Evolutionary conservation across 139 green algal genomes (phyloP).

Genomic region (Gonium pectorale): DNA sequence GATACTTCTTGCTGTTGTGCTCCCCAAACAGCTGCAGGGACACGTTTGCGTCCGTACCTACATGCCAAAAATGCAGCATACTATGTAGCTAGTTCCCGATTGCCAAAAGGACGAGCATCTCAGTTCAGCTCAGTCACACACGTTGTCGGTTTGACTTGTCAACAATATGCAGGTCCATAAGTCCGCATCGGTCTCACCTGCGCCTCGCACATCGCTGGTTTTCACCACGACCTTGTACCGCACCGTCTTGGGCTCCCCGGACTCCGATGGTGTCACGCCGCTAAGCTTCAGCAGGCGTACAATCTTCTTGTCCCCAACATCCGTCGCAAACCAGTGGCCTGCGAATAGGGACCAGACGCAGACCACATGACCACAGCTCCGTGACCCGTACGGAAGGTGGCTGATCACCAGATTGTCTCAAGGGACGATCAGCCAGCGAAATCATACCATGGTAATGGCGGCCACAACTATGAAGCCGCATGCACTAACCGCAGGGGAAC

Average conservation of each 20-base stretch:
- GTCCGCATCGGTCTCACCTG: slow-evolving; percentile 6
- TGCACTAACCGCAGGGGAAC: slow-evolving; percentile 56
- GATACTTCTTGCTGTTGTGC: slow-evolving; percentile 40
- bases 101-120: no score
- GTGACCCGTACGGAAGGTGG: no score
- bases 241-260: slow-evolving; percentile 26
- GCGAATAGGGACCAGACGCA: no score
- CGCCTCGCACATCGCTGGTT: slow-evolving; percentile 55
- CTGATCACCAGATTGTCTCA: no score
- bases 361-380: no score
- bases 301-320: slow-evolving; percentile 54
- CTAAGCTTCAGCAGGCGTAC: slow-evolving; percentile 41
- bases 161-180: no score
- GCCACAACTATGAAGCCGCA: no score
- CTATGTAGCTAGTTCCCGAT: no score
- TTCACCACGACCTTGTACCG: slow-evolving; percentile 57
- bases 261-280: neutral
- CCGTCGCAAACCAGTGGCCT: slow-evolving; percentile 54
- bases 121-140: no score
- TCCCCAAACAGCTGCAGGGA: slow-evolving; percentile 54
- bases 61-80: slow-evolving; percentile 1
- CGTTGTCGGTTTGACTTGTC: no score
- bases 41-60: slow-evolving; percentile 63
- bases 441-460: no score
- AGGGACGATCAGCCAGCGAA: no score